Conservation (phyloP, 768 basidiomycete species). For the Suillus subalutaceus region DNA sequence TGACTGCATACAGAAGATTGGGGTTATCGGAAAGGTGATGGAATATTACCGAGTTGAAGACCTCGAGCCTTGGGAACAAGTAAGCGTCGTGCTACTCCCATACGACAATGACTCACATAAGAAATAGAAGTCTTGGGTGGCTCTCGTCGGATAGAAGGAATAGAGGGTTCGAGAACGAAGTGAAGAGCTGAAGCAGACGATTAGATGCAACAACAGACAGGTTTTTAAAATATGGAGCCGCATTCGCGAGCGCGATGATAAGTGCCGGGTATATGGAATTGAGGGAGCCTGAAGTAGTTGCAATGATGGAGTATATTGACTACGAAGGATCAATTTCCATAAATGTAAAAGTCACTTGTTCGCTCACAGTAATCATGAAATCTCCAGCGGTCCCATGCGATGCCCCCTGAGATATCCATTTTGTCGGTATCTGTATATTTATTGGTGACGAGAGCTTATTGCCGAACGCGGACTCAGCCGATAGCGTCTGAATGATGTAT, state of each 20-base stretch:
- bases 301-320: slow-evolving; percentile 89
- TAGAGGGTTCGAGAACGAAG: slow-evolving; percentile 85
- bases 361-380: slow-evolving; percentile 81
- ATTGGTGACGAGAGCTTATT: slow-evolving; percentile 66
- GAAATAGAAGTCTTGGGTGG: slow-evolving; percentile 90
- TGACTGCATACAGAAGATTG: slow-evolving; percentile 82
- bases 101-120: slow-evolving; percentile 58
- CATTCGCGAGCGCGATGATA: slow-evolving; percentile 87
- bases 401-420: slow-evolving; percentile 74
- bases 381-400: slow-evolving; percentile 74
- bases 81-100: not conserved
- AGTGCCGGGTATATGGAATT: slow-evolving; percentile 91
- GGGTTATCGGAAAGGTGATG: slow-evolving; percentile 83
- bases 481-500: slow-evolving; percentile 90
- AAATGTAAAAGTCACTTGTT: slow-evolving; percentile 7
- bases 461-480: slow-evolving; percentile 82
- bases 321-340: slow-evolving; percentile 32
- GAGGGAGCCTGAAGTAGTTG: slow-evolving; percentile 81
- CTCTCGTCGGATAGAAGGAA: slow-evolving; percentile 95
- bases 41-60: slow-evolving; percentile 84
- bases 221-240: slow-evolving; percentile 83
- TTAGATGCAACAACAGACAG: slow-evolving; percentile 82
- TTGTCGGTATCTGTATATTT: slow-evolving; percentile 68
- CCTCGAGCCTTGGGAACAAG: slow-evolving; percentile 67
- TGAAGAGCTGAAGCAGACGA: slow-evolving; percentile 85